Evolutionary conservation across 169 alveolate genomes (phyloP), one percentile per base, ranked within the genome.

Genomic region (Plasmodium inui): DNA sequence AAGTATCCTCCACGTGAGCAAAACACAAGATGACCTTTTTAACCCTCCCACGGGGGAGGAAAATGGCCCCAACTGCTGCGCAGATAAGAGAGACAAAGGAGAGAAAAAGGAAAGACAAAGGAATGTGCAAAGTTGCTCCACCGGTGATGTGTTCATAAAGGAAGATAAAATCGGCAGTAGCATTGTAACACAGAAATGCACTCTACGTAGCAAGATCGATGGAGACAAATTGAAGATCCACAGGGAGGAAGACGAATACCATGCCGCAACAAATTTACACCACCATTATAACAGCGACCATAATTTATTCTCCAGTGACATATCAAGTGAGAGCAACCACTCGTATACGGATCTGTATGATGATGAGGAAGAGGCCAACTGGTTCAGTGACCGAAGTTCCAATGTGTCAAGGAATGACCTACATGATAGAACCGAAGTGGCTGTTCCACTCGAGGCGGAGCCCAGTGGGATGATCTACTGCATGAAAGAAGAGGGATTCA

Each of bases 331-430:
- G n/a, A 84, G 85, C 53, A 53, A 84, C 19, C 70, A 28, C 22
- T 84, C 93, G 2, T 84, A 84, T 61, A 88, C 88, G 14, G 82
- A 88, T 79, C 50, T 88, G 39, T 78, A 88, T 61, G 81, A 88
- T 22, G 80, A 73, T 50, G 81, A 74, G 9, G 85, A 44, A 5
- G 61, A 28, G 17, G 90, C 76, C 37, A 67, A 67, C 37, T 67
- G 76, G 76, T 67, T 84, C 17, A 81, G 78, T 39, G 76, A 50
- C 32, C 55, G 44, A 39, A 81, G 74, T 81, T 46, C 74, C 14
- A 44, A 50, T 26, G 70, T 9, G 10, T 81, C 74, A 12, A 46
- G 70, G 19, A 81, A 81, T 81, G 44, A 10, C 8, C 37, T 67
- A 5, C 76, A 67, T 1, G 76, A 67, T 6, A 67, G 37, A 0